Base-by-base conservation (phyloP, 495 filamentous ascomycete genomes). In the Hyphodiscus hymeniophilus region DNA sequence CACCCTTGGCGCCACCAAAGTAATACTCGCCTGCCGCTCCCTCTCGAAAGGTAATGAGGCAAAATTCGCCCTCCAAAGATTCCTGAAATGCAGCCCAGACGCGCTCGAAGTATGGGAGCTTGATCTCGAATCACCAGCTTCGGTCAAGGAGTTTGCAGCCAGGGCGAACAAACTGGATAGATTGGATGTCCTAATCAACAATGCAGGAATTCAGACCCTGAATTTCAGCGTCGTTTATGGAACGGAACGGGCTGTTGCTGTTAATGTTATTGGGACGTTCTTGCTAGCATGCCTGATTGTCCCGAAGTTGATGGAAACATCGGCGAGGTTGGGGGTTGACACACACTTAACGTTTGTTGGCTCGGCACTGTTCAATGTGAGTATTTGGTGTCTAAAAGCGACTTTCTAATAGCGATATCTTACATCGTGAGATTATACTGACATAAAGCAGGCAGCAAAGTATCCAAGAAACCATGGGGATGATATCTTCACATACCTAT, bases 21-120 rank as follows among this genome's bases (percentile, higher is more conserved):
- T 75, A 5, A 74, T 76, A 39, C 53, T 75, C 10, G 71, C 59
- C 8, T 68, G 67, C n/a, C 66, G 74, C 6, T 63, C 59, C 44
- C 10, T 59, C 5, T 48, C 50, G 8, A 56, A 57, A 11, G 70
- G 67, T 11, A 56, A 69, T 20, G 48, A 35, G 10, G 73, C 73
- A 23, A 65, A 64, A 41, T 26, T 40, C 0, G 52, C 59, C 34
- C 70, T 76, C n/a, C 40, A 64, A 52, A 12, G 40, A 12, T 17
- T 50, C 0, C 45, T 61, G 1, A 61, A 66, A 12, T 49, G 60
- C 18, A 50, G 55, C 16, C 17, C 56, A 22, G 43, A 45, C 35
- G 57, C 66, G 7, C 58, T 66, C 20, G 70, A 79, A 45, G 73
- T 79, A 5, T 81, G 76, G 76, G 56, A 67, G 28, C 53, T 84